Base-by-base conservation (phyloP, 2,329 filamentous ascomycete species). In the Apiospora saccharicola region DNA sequence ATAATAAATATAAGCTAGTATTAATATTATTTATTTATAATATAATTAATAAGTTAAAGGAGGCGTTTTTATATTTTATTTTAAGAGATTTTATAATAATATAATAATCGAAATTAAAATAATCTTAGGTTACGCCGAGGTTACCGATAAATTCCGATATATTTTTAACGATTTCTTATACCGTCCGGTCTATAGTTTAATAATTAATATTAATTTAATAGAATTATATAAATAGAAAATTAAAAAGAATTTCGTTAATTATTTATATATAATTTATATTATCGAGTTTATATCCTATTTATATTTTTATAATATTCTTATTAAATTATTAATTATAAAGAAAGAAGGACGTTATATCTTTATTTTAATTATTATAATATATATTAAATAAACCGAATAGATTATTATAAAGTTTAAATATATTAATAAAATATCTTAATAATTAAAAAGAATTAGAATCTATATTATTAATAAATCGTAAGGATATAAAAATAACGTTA, bases 1-100 rank as follows among this genome's bases (percentile, higher is more conserved):
- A 57, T n/a, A 3, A 57, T 57, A 13, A 30, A 6, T 10, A 57
- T 30, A 24, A 57, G 22, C 3, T 57, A 57, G 3, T 10, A 12
- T 57, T 7, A n/a, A 30, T 57, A 57, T 57, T 57, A 57, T 57
- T 12, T 24, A 57, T 57, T 57, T 57, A 57, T 57, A 57, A 57
- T 22, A 22, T 57, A 24, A 24, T 30, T 57, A 57, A 22, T 57
- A 24, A 57, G 16, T 57, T 10, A 30, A 57, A 13, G 24, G 12
- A 30, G 6, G 34, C 3, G 7, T 7, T 37, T 37, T 7, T 7
- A 7, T 4, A 37, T 37, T 37, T 37, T 37, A 37, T 37, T 37
- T 37, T 37, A 37, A 37, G 3, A 37, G 3, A 37, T 37, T 24
- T n/a, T 57, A 57, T 57, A 57, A 57, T 10, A 24, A 7, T 57